Evolutionary conservation across 768 basidiomycete species (phyloP).

Genomic region (Lactifluus echinatus): DNA sequence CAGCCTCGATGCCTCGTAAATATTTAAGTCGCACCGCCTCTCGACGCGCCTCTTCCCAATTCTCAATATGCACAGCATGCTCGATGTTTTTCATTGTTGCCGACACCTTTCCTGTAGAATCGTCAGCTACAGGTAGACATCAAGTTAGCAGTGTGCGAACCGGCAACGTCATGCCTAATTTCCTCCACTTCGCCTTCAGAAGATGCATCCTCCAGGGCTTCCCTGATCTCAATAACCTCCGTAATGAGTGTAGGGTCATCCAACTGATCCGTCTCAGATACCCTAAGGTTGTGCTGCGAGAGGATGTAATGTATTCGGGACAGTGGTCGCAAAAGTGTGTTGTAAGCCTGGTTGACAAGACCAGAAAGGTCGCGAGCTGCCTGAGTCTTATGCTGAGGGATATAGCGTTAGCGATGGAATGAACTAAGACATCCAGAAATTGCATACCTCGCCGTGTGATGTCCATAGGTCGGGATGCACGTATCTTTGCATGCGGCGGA

Average conservation of each 20-base stretch:
- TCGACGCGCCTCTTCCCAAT: conserved; percentile 50
- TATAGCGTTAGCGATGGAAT: background rate
- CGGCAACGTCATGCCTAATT: conserved; percentile 47
- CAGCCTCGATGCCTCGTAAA: conserved; percentile 52
- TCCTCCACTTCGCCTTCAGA: conserved; percentile 40
- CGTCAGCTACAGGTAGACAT: background rate
- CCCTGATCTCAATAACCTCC: conserved; percentile 72
- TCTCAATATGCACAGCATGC: conserved; percentile 37
- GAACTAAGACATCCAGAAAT: background rate
- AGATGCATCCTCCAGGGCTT: conserved; percentile 61
- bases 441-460: conserved; percentile 47
- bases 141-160: conserved; percentile 29
- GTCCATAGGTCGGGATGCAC: conserved; percentile 88
- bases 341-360: conserved; percentile 76
- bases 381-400: conserved; percentile 43
- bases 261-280: conserved; percentile 62
- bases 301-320: conserved; percentile 78
- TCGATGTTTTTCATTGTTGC: conserved; percentile 40
- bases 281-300: conserved; percentile 44
- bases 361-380: conserved; percentile 63
- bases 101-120: conserved; percentile 42
- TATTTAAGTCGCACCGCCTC: conserved; percentile 68
- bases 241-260: conserved; percentile 64
- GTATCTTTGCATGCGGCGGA: conserved; percentile 61
- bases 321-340: conserved; percentile 62